These are phyloP conservation scores for Cyclaneusma minus DNA, from an alignment of 2,329 filamentous ascomycete species.

Conservation along the genomic window DNA sequence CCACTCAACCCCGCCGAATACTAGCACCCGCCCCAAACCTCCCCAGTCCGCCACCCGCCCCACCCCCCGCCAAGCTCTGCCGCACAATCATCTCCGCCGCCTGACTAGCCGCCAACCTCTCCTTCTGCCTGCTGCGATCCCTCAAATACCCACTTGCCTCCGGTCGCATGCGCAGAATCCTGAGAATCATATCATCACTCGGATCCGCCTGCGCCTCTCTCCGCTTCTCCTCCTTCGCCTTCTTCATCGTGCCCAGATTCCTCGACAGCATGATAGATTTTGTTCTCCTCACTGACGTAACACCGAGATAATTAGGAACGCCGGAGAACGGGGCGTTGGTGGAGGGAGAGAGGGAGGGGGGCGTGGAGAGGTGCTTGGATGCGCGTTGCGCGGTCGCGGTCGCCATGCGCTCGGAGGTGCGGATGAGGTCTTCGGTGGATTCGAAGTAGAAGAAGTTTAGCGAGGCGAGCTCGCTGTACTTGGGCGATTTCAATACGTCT, in stretches of 20 bases:
- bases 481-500: slow-evolving; percentile 87
- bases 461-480: slow-evolving; percentile 93
- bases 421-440: slow-evolving; percentile 74
- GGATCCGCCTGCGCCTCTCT: slow-evolving; percentile 93
- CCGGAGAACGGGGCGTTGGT: slow-evolving; percentile 34
- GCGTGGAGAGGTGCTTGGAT: slow-evolving; percentile 61
- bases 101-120: slow-evolving; percentile 75
- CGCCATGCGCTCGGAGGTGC: slow-evolving; percentile 93
- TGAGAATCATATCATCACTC: slow-evolving; percentile 93
- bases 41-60: too few species aligned
- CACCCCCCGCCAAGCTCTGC: slow-evolving; percentile 61
- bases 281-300: slow-evolving; percentile 49
- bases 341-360: slow-evolving; percentile 29
- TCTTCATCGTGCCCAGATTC: slow-evolving; percentile 90
- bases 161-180: slow-evolving; percentile 86
- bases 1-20: too few species aligned
- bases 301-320: slow-evolving; percentile 43
- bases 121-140: slow-evolving; percentile 84
- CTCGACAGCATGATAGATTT: slow-evolving; percentile 86
- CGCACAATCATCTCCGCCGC: slow-evolving; percentile 89
- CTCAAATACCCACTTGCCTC: slow-evolving; percentile 79
- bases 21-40: too few species aligned
- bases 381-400: slow-evolving; percentile 63
- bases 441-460: slow-evolving; percentile 99
- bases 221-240: slow-evolving; percentile 89